Conservation (phyloP, 139 green algal species). For the Chlorella sorokiniana region DNA sequence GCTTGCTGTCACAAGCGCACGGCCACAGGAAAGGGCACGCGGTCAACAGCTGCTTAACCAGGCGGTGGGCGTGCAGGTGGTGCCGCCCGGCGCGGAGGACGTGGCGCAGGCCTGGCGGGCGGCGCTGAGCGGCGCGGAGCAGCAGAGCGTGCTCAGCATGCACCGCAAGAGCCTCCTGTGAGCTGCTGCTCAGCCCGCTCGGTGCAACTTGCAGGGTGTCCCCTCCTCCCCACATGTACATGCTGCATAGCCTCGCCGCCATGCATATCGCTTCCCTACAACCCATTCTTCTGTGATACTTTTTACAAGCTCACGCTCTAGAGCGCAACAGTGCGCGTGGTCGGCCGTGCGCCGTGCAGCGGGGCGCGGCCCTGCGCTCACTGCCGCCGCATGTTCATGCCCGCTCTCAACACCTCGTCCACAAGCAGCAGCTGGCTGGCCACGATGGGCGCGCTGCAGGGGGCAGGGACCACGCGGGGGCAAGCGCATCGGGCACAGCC, state of each 20-base stretch:
- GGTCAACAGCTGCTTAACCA: neutral
- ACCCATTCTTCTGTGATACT: too few relatives aligned
- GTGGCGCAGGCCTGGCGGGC: neutral
- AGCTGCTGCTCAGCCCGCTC: neutral
- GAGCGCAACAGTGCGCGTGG: too few relatives aligned
- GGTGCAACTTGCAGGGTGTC: neutral
- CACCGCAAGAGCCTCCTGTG: conserved; percentile 1
- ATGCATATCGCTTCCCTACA: too few relatives aligned
- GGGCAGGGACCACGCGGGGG: neutral
- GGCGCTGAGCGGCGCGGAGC: neutral
- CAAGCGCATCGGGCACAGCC: too few relatives aligned
- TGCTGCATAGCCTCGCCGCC: too few relatives aligned
- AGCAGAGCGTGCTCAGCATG: conserved; percentile 7
- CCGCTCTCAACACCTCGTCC: conserved; percentile 97
- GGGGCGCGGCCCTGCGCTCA: neutral
- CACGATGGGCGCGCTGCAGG: conserved; percentile 83
- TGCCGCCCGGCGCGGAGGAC: neutral
- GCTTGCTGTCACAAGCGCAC: neutral
- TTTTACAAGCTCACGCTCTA: too few relatives aligned
- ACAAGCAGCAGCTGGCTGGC: conserved; percentile 94
- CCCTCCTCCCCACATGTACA: too few relatives aligned
- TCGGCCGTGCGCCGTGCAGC: neutral
- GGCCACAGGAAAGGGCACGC: neutral
- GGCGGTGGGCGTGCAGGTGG: neutral
- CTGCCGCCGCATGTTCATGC: conserved; percentile 89